These are phyloP conservation scores for Elongisporangium senticosum DNA, from an alignment of 352 stramenopile genomes.

Conservation along the genomic window DNA sequence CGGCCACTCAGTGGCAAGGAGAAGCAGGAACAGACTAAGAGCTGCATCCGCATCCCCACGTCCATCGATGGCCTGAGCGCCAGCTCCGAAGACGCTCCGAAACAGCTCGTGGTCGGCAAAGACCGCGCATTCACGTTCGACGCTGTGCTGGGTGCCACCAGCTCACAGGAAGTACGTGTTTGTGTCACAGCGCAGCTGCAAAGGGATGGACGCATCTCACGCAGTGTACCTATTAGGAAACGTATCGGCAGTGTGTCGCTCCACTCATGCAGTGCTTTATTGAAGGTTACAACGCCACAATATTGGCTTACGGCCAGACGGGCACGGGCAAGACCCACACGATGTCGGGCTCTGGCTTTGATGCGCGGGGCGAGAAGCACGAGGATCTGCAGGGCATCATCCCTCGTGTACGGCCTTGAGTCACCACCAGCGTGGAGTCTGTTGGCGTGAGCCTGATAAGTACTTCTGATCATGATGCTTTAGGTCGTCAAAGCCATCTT, in stretches of 20 bases:
- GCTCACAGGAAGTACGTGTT: constrained; percentile 47
- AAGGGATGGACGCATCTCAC: background rate
- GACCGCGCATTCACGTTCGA: constrained; percentile 89
- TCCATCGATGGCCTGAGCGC: constrained; percentile 40
- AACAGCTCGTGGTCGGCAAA: constrained; percentile 78
- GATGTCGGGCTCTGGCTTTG: constrained; percentile 76
- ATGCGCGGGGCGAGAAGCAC: constrained; percentile 42
- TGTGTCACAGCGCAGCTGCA: background rate
- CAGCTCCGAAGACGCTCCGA: constrained; percentile 15
- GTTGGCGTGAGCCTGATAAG: constrained; percentile 8
- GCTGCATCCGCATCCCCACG: constrained; percentile 56
- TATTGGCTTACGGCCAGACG: constrained; percentile 84
- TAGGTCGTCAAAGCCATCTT: constrained; percentile 74
- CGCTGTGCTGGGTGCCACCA: constrained; percentile 72
- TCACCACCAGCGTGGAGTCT: background rate
- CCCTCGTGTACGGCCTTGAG: constrained; percentile 44
- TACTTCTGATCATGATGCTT: background rate
- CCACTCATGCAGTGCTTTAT: constrained; percentile 74
- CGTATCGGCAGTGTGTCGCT: constrained; percentile 64
- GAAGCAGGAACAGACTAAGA: constrained; percentile 64
- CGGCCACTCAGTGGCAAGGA: constrained; percentile 62
- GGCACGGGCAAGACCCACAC: constrained; percentile 95
- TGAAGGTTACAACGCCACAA: constrained; percentile 79
- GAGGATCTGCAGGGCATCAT: constrained; percentile 78
- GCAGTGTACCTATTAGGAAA: constrained; percentile 24